Percentiles rank a stretch among this genome's conserved stretches.
Conservation (phyloP, 768 basidiomycete genomes). For the Trametes cubensis region DNA sequence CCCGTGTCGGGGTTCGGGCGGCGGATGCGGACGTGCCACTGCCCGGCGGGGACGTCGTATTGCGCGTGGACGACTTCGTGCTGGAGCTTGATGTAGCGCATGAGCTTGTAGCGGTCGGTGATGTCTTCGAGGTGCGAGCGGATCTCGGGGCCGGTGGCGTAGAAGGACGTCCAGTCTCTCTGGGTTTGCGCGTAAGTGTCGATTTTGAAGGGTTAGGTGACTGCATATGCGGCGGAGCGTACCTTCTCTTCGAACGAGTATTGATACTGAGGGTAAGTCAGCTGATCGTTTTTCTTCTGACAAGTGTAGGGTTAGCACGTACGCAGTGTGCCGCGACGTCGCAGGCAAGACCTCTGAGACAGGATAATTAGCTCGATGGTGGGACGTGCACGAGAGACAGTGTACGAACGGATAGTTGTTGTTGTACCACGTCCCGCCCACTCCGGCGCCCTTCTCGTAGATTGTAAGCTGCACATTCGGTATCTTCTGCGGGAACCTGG, state of each 20-base stretch:
- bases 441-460: slow-evolving; percentile 37
- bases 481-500: slow-evolving; percentile 29
- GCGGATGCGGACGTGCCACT: slow-evolving; percentile 58
- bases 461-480: slow-evolving; percentile 55
- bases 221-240: not conserved
- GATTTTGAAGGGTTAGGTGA: no score
- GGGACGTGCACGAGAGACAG: no score
- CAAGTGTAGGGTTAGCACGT: slow-evolving; percentile 25
- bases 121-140: slow-evolving; percentile 53
- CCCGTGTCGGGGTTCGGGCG: slow-evolving; percentile 6
- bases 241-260: slow-evolving; percentile 59
- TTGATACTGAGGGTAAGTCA: slow-evolving; percentile 49
- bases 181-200: slow-evolving; percentile 24
- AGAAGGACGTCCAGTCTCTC: slow-evolving; percentile 64
- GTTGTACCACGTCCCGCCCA: slow-evolving; percentile 63
- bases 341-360: slow-evolving; percentile 52
- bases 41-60: slow-evolving; percentile 52
- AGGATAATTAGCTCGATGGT: not conserved
- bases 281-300: not conserved
- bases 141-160: slow-evolving; percentile 63
- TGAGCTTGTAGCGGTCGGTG: slow-evolving; percentile 58
- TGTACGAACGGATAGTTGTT: slow-evolving; percentile 48
- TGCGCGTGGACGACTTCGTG: slow-evolving; percentile 56
- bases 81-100: slow-evolving; percentile 53
- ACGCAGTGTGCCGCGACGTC: slow-evolving; percentile 63